Conservation (phyloP, 257 asterid genomes). For the Echium plantagineum region DNA sequence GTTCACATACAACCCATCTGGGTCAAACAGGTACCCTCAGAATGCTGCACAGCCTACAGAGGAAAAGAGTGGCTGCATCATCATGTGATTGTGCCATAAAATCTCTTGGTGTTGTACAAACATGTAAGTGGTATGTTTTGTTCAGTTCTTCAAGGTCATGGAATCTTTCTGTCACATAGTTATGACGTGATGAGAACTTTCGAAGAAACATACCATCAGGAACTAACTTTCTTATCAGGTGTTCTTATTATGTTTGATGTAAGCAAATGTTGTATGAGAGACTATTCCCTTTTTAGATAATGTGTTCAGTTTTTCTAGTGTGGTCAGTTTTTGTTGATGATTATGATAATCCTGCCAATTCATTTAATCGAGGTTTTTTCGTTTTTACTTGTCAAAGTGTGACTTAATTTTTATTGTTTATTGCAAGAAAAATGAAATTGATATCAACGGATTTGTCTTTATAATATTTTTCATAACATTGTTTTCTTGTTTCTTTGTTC, state of each 20-base stretch:
- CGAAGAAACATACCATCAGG: constrained; percentile 15
- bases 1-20: constrained; percentile 89
- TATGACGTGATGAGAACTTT: background rate
- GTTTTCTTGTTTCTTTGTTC: no score
- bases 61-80: constrained; percentile 64
- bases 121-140: constrained; percentile 9
- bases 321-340: no score
- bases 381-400: no score
- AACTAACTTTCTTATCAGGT: constrained; percentile 6
- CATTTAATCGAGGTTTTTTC: no score
- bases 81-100: constrained; percentile 46
- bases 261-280: background rate
- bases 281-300: background rate
- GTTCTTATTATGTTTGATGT: background rate
- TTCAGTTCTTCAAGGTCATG: constrained; percentile 24
- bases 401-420: no score
- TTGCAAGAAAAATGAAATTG: no score
- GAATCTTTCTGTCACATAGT: constrained; percentile 12
- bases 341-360: no score
- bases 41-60: constrained; percentile 53
- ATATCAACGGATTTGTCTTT: no score
- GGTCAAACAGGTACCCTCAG: constrained; percentile 61
- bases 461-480: no score
- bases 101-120: constrained; percentile 14
- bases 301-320: no score